Evolutionary conservation across 1,284 basidiomycete genomes (phyloP), one percentile per base, ranked within the genome.

Genomic region (Cryptococcus neoformans): DNA sequence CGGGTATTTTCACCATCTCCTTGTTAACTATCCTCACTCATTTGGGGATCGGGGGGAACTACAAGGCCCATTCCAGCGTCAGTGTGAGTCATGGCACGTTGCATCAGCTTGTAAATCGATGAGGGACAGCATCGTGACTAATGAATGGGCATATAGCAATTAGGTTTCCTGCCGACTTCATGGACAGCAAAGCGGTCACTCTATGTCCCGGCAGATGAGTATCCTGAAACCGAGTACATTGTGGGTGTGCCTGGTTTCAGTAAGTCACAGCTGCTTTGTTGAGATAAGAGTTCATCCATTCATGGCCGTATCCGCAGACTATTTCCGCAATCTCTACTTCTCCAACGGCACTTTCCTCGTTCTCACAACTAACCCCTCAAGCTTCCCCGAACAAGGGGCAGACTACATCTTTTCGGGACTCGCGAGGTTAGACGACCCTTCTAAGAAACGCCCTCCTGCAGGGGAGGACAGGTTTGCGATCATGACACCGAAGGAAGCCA

Each of bases 301-400:
- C 10, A 41, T 40, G 35, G 11, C n/a, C 36, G 2, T 8, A 17
- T 28, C n/a, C 11, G 34, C 54, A 69, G 67, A 58, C 47, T 64
- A 64, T 44, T 88, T 88, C 73, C 80, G 81, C 36, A 84, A 89
- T 67, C 73, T 90, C 28, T 74, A 74, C 52, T 53, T 71, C 37
- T 46, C 54, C 40, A 69, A 74, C 50, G 67, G 66, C 6, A 70
- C 69, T 2, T 70, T 66, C 47, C 57, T 64, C 55, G 69, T 70
- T 45, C 60, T 75, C 49, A 64, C 69, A 4, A 59, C 68, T 16
- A 55, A 69, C 38, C 66, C 73, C 10, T 45, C 54, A 9, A 44
- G 54, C 1, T 57, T 75, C 35, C 76, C 74, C 1, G 21, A 41
- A 3, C 58, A 59, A 28, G 53, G 47, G 4, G 57, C 55, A 6